A percentile compares a stretch with the other conserved stretches of the same genome.
Conservation (phyloP, 352 stramenopile genomes). For the Poterioochromonas sp. region DNA sequence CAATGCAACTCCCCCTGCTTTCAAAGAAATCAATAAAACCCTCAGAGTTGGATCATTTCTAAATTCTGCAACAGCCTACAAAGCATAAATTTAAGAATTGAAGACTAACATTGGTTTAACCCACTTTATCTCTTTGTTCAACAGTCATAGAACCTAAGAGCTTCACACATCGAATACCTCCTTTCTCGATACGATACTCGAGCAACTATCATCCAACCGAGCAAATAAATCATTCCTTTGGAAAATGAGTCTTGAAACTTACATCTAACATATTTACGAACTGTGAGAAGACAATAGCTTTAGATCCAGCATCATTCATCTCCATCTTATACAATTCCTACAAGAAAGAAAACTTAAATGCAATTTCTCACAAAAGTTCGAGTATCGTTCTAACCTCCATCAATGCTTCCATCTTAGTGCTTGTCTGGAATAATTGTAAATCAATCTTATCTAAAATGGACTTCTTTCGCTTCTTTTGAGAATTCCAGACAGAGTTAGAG, state of each 20-base stretch:
- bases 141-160: slow-evolving; percentile 78
- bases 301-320: slow-evolving; percentile 76
- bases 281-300: slow-evolving; percentile 94
- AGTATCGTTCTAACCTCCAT: slow-evolving; percentile 55
- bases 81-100: slow-evolving; percentile 24
- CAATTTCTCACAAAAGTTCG: neutral
- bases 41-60: slow-evolving; percentile 75
- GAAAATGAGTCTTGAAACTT: neutral
- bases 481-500: neutral
- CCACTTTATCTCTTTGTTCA: slow-evolving; percentile 63
- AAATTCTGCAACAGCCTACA: slow-evolving; percentile 66
- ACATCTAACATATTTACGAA: slow-evolving; percentile 98
- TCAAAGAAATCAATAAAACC: slow-evolving; percentile 86
- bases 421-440: slow-evolving; percentile 69
- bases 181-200: slow-evolving; percentile 81
- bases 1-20: slow-evolving; percentile 93
- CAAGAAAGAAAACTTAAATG: neutral
- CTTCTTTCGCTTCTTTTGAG: neutral
- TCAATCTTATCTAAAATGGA: slow-evolving; percentile 66
- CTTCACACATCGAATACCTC: slow-evolving; percentile 74
- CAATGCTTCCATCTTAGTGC: slow-evolving; percentile 95
- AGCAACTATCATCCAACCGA: slow-evolving; percentile 56
- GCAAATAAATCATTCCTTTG: neutral
- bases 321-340: slow-evolving; percentile 85
- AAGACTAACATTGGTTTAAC: too few species aligned